A percentile compares a stretch with the other conserved stretches of the same genome.
Conservation (phyloP, 2,329 filamentous ascomycete genomes). For the Neonectria hederae region DNA sequence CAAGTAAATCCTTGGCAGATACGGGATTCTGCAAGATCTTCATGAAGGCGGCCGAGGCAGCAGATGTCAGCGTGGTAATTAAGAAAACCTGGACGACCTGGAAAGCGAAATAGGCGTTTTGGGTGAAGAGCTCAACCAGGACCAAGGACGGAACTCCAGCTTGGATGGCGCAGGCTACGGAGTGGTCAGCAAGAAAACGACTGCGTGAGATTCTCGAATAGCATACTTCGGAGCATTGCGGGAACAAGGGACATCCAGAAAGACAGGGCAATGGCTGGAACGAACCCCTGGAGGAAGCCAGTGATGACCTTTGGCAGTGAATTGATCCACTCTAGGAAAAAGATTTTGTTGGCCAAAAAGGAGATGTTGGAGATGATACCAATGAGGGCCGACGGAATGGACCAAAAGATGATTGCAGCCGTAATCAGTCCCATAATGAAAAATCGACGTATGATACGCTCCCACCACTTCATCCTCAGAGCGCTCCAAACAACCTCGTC, state of each 20-base stretch:
- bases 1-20: conserved; percentile 70
- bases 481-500: conserved; percentile 89
- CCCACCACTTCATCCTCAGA: conserved; percentile 86
- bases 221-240: conserved; percentile 73
- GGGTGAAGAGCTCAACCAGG: conserved; percentile 85
- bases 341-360: conserved; percentile 68
- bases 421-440: conserved; percentile 76
- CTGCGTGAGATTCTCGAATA: neutral
- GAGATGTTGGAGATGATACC: conserved; percentile 87
- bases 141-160: conserved; percentile 83
- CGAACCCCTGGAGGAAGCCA: conserved; percentile 84
- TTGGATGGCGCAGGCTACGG: conserved; percentile 75
- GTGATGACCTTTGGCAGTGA: conserved; percentile 75
- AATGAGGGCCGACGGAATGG: conserved; percentile 78
- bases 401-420: conserved; percentile 88
- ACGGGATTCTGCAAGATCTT: conserved; percentile 71
- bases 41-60: conserved; percentile 75
- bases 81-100: conserved; percentile 93
- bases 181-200: conserved; percentile 4
- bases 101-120: conserved; percentile 91
- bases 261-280: conserved; percentile 82
- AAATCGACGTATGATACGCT: conserved; percentile 78
- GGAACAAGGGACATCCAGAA: conserved; percentile 89
- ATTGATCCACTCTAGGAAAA: conserved; percentile 78
- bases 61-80: conserved; percentile 82